Percentiles rank a stretch among this genome's conserved stretches.
Evolutionary conservation across 306 rosid genomes (phyloP).

Genomic region (Hylodesmum podocarpum): DNA sequence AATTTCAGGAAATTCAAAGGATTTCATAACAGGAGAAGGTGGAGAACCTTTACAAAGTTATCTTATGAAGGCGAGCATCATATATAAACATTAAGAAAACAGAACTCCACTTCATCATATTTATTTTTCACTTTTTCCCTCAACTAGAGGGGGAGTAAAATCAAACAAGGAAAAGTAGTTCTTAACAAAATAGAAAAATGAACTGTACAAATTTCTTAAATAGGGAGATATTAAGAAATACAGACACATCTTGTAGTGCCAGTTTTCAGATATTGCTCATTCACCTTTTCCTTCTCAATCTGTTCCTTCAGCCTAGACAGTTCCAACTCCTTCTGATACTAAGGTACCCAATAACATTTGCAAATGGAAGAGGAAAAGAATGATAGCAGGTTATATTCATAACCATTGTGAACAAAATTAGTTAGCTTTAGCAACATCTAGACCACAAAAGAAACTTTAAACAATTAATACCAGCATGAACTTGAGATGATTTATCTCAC

Average conservation of each 20-base stretch:
- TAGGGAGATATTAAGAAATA: too few relatives aligned
- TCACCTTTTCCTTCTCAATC: slow-evolving; percentile 84
- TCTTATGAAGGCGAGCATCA: not conserved
- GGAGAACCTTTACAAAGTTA: slow-evolving; percentile 7
- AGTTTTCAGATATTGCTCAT: slow-evolving; percentile 28
- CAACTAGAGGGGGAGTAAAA: not conserved
- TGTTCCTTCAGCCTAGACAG: slow-evolving; percentile 72
- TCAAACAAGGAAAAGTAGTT: not conserved
- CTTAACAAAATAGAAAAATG: not conserved
- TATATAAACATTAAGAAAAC: slow-evolving; percentile 3
- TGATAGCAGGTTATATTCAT: slow-evolving; percentile 27
- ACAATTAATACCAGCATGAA: slow-evolving; percentile 72
- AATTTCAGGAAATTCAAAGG: not conserved
- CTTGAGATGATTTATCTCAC: slow-evolving; percentile 69
- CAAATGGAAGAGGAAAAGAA: not conserved
- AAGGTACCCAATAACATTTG: slow-evolving; percentile 28
- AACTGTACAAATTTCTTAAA: slow-evolving; percentile 12
- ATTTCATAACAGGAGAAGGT: not conserved
- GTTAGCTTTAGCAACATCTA: slow-evolving; percentile 1
- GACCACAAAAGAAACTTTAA: slow-evolving; percentile 14
- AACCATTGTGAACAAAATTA: not conserved
- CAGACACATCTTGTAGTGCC: not conserved
- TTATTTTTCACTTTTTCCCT: not conserved
- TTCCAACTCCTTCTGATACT: slow-evolving; percentile 91
- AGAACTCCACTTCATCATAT: not conserved